Evolutionary conservation across 192 early-diverging fungal species (phyloP).

Genomic region (Rhizophlyctis rosea): DNA sequence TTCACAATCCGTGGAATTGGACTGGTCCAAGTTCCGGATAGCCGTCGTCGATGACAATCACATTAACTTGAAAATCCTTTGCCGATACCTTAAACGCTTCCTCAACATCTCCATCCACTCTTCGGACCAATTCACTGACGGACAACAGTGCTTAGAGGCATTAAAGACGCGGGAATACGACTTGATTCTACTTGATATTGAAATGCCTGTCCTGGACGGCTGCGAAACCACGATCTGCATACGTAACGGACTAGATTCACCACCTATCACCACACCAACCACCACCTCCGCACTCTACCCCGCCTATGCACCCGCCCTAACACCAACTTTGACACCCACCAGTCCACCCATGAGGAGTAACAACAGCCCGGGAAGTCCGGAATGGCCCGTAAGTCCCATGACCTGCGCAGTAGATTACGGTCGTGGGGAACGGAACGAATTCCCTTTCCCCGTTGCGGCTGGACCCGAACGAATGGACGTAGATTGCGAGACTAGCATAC

Average conservation of each 20-base stretch:
- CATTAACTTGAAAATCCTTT: constrained; percentile 58
- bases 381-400: no score
- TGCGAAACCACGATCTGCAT: constrained; percentile 59
- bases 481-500: no score
- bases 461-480: no score
- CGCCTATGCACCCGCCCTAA: no score
- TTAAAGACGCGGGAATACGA: constrained; percentile 49
- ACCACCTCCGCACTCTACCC: constrained; percentile 1
- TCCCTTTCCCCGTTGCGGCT: no score
- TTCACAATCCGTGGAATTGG: no score
- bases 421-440: no score
- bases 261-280: neutral
- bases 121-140: constrained; percentile 46
- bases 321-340: no score
- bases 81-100: constrained; percentile 47
- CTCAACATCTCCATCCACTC: constrained; percentile 42
- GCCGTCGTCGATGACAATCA: constrained; percentile 65
- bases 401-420: no score
- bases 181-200: constrained; percentile 66
- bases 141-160: constrained; percentile 46
- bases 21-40: constrained; percentile 33
- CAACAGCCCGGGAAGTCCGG: no score
- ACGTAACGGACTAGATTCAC: constrained; percentile 30
- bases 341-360: no score
- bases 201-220: constrained; percentile 64